Evolutionary conservation across 176 grass and related monocot species (phyloP).

Genomic region (Musa acuminata): DNA sequence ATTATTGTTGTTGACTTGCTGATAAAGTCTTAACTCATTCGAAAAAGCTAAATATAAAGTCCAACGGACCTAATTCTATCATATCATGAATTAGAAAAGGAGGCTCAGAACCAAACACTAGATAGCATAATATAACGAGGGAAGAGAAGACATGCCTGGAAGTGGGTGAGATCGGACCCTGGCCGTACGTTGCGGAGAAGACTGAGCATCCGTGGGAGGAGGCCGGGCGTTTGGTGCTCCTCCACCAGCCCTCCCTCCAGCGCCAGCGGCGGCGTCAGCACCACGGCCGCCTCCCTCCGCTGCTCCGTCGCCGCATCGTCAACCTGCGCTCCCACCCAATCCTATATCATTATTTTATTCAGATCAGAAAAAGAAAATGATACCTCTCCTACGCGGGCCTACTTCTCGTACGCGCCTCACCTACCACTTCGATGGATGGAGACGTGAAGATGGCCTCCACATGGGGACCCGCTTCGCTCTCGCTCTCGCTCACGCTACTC

Average conservation of each 20-base stretch:
- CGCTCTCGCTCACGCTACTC: too few relatives aligned
- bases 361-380: too few relatives aligned
- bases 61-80: not conserved
- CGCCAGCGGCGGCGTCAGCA: slow-evolving; percentile 66
- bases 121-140: too few relatives aligned
- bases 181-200: slow-evolving; percentile 70
- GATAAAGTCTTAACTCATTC: too few relatives aligned
- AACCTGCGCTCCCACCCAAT: not conserved
- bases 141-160: slow-evolving; percentile 36
- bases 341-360: too few relatives aligned
- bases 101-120: too few relatives aligned
- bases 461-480: too few relatives aligned
- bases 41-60: too few relatives aligned
- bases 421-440: too few relatives aligned
- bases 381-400: too few relatives aligned
- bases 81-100: not conserved
- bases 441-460: too few relatives aligned
- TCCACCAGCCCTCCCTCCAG: slow-evolving; percentile 61
- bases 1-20: not conserved
- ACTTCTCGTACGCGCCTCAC: too few relatives aligned
- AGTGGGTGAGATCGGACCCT: slow-evolving; percentile 72
- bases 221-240: slow-evolving; percentile 47
- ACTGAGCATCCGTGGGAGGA: slow-evolving; percentile 55
- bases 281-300: not conserved
- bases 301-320: not conserved